Evolutionary conservation across 208 protist species (phyloP), one percentile per base, ranked within the genome.

Genomic region (Leishmania major): DNA sequence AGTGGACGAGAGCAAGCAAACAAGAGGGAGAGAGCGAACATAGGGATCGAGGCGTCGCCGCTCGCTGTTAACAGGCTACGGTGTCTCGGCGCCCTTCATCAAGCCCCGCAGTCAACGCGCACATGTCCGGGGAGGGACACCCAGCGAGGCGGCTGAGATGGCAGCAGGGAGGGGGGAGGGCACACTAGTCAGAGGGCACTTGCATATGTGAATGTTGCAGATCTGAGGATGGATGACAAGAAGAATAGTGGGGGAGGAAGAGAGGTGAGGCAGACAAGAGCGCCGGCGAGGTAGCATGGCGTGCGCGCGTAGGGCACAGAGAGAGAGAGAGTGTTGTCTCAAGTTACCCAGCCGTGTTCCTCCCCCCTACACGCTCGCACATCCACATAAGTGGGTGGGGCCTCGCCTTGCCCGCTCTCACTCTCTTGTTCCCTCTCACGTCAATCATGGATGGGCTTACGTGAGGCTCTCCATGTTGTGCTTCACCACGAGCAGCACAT

Each of bases 381-480:
- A 69, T 7, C n/a, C 25, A 31, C 25, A 69, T 37, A 17, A 40
- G 17, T 35, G 8, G 4, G 64, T 10, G 64, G 8, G 8, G 64
- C 1, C 35, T 40, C 28, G 31, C 64, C 37, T 25, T 28, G 4
- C 35, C 31, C 40, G 13, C 67, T 72, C 22, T 28, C 67, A 69
- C 64, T 69, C 64, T 35, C 64, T 64, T 28, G 13, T 60, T 75
- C 60, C 51, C 25, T 69, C 45, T 43, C 43, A 57, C 13, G 3
- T 72, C 67, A 37, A 43, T 47, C 40, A 72, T 28, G 8, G 67
- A n/a, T 43, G 25, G 40, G 59, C 76, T 91, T 77, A 96, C 75
- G 87, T 79, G 62, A 96, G 83, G 59, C 87, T 92, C 64, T 96
- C 91, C 85, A 98, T 93, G 83, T 98, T 97, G 77, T 95, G 83